phyloP scores from a whole-genome alignment of 108 stramenopile genomes.

The Stephanodiscus triporus region DNA sequence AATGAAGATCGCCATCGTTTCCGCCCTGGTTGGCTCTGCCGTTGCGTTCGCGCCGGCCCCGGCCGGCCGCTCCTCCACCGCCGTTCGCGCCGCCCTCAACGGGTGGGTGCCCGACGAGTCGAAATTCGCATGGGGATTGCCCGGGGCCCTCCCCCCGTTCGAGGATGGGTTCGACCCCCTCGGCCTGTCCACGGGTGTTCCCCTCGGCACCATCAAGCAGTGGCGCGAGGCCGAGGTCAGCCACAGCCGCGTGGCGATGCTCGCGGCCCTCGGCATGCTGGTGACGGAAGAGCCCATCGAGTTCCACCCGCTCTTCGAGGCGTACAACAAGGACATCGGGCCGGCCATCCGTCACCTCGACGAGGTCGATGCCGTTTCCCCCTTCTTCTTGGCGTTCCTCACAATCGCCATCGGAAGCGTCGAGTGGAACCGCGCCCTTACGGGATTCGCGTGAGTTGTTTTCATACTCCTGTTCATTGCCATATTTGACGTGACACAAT shows the following conservation, averaged over 20 bases:
- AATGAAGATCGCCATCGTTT: slow-evolving; percentile 35
- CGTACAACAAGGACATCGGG: slow-evolving; percentile 58
- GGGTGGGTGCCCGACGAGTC: slow-evolving; percentile 62
- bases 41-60: slow-evolving; percentile 35
- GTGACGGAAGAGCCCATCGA: slow-evolving; percentile 52
- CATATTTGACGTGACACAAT: not conserved
- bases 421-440: slow-evolving; percentile 65
- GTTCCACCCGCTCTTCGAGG: slow-evolving; percentile 58
- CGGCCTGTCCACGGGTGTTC: slow-evolving; percentile 54
- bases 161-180: slow-evolving; percentile 69
- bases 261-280: slow-evolving; percentile 59
- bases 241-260: slow-evolving; percentile 68
- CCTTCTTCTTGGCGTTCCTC: slow-evolving; percentile 52
- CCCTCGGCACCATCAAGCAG: slow-evolving; percentile 29
- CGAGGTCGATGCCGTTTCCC: slow-evolving; percentile 49
- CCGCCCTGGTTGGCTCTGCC: slow-evolving; percentile 35
- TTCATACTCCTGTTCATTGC: not conserved
- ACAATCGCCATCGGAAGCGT: slow-evolving; percentile 56
- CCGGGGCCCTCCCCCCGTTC: slow-evolving; percentile 61
- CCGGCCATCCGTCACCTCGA: slow-evolving; percentile 63
- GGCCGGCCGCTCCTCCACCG: slow-evolving; percentile 14
- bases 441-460: slow-evolving; percentile 59
- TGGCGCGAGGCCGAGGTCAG: slow-evolving; percentile 66
- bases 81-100: slow-evolving; percentile 40
- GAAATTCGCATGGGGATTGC: slow-evolving; percentile 61